A percentile compares a stretch with the other conserved stretches of the same genome.
Evolutionary conservation across 164 flowering plant species (phyloP).

Genomic region (Pachysandra terminalis): DNA sequence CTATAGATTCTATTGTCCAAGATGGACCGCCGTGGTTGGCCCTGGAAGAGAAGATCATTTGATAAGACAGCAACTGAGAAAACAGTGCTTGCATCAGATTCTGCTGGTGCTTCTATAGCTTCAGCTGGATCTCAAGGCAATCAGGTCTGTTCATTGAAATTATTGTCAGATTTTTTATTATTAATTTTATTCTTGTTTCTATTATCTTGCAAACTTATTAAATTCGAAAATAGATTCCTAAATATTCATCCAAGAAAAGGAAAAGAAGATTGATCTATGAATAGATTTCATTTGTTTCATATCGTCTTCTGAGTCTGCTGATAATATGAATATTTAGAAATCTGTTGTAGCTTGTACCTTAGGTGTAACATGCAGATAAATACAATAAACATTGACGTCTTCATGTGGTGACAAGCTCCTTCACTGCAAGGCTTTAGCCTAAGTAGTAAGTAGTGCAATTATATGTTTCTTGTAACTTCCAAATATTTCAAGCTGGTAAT

Average conservation of each 20-base stretch:
- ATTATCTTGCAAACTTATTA: too few species aligned
- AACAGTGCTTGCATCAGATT: constrained; percentile 42
- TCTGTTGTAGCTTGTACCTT: too few species aligned
- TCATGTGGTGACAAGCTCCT: background rate
- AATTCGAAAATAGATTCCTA: background rate
- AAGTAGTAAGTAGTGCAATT: too few species aligned
- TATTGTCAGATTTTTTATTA: background rate
- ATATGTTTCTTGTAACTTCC: background rate
- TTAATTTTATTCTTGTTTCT: too few species aligned
- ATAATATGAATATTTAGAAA: too few species aligned
- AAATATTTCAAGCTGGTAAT: background rate
- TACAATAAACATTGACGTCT: too few species aligned
- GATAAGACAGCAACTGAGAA: constrained; percentile 57
- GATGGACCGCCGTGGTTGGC: constrained; percentile 95
- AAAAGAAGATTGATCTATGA: background rate
- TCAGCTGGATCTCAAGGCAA: constrained; percentile 44
- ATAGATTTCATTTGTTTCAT: too few species aligned
- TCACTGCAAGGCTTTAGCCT: too few species aligned
- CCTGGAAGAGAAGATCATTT: constrained; percentile 94
- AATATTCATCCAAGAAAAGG: too few species aligned
- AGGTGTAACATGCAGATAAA: too few species aligned
- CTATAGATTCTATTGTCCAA: constrained; percentile 17
- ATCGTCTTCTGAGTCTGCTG: too few species aligned
- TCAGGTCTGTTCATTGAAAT: constrained; percentile 37
- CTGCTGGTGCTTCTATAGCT: constrained; percentile 45